A percentile compares a stretch with the other conserved stretches of the same genome.
phyloP scores from a whole-genome alignment of 2,329 filamentous ascomycete species.

The Cercospora brassicicola region DNA sequence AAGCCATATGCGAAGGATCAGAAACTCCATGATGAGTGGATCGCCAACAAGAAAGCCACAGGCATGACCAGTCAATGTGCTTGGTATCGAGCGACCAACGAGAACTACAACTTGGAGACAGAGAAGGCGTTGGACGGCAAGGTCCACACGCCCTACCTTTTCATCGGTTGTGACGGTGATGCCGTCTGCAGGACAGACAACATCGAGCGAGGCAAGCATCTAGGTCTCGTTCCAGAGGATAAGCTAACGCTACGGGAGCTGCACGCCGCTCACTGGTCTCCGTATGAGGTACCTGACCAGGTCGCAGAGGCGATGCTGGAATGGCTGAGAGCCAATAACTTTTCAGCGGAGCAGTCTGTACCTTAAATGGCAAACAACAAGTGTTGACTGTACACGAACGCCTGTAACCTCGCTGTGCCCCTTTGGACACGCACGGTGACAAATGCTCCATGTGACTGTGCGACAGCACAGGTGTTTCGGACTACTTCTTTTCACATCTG shows the following conservation, averaged over 20 bases:
- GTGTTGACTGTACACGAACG: neutral
- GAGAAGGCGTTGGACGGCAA: conserved; percentile 26
- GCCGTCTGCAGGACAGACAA: conserved; percentile 28
- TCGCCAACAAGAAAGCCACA: conserved; percentile 35
- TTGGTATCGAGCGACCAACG: conserved; percentile 39
- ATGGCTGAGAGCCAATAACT: conserved; percentile 23
- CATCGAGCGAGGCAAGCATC: conserved; percentile 24
- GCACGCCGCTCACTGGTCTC: conserved; percentile 32
- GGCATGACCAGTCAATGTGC: conserved; percentile 40
- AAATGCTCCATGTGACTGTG: neutral
- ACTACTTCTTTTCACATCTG: neutral
- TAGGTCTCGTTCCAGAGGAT: conserved; percentile 28
- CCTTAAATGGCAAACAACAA: neutral
- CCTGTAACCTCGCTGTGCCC: neutral
- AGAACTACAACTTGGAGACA: conserved; percentile 31
- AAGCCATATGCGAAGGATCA: conserved; percentile 40
- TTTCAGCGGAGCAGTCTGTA: conserved; percentile 15
- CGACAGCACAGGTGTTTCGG: neutral
- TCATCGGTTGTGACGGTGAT: conserved; percentile 36
- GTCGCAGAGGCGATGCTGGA: conserved; percentile 23
- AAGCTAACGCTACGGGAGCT: conserved; percentile 21
- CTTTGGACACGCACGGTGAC: neutral
- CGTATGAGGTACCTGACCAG: conserved; percentile 33
- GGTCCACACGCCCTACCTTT: conserved; percentile 40
- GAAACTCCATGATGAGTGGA: conserved; percentile 39